Evolutionary conservation across 1,284 basidiomycete genomes (phyloP).

Genomic region (Boletellus deceptivus): DNA sequence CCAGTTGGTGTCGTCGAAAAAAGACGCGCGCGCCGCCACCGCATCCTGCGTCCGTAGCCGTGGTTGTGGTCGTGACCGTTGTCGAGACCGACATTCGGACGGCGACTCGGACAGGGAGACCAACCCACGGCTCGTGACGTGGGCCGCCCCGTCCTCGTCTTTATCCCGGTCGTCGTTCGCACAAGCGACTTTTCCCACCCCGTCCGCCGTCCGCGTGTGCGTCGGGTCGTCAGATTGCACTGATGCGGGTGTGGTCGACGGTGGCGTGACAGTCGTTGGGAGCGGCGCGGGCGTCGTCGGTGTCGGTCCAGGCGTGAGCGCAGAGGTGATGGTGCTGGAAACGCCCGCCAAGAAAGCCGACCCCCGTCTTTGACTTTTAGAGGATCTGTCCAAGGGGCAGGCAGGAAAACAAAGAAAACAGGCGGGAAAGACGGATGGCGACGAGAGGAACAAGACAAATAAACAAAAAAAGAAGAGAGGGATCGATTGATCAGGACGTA

Average conservation of each 20-base stretch:
- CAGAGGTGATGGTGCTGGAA: slow-evolving; percentile 54
- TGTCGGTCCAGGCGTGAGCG: slow-evolving; percentile 37
- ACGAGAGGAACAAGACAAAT: too few relatives aligned
- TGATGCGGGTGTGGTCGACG: background rate
- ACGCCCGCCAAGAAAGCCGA: slow-evolving; percentile 65
- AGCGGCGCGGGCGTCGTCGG: slow-evolving; percentile 30
- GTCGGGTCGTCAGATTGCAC: background rate
- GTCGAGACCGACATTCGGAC: background rate
- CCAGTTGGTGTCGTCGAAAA: slow-evolving; percentile 53
- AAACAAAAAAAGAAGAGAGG: too few relatives aligned
- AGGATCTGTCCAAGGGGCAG: slow-evolving; percentile 42
- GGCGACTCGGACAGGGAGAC: slow-evolving; percentile 11
- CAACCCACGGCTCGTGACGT: background rate
- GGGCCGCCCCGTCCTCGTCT: background rate
- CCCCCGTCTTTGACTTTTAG: slow-evolving; percentile 63
- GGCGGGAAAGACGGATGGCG: too few relatives aligned
- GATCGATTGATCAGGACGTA: slow-evolving; percentile 5
- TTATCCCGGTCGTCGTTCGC: too few relatives aligned
- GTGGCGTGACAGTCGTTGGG: slow-evolving; percentile 5
- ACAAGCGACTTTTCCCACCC: too few relatives aligned
- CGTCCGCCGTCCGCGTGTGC: background rate
- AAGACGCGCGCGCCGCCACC: background rate
- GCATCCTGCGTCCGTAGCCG: background rate
- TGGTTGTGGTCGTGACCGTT: background rate
- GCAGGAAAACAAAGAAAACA: background rate